These are phyloP conservation scores for Mycosphaerella arachidis DNA, from an alignment of 2,329 filamentous ascomycete species.

Conservation along the genomic window DNA sequence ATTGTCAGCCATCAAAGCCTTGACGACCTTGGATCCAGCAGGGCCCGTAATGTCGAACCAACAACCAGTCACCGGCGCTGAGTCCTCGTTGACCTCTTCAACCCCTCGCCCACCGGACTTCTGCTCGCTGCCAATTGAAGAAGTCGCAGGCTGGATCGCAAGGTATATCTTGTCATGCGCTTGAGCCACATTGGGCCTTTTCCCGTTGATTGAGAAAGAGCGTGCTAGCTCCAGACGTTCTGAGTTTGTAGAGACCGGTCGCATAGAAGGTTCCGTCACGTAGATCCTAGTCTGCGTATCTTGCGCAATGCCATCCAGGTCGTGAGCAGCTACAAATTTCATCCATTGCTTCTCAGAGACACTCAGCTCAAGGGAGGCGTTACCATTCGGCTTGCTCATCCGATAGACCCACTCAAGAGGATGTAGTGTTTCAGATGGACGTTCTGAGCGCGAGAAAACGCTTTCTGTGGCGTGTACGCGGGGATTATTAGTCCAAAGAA, in stretches of 20 bases:
- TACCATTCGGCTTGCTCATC: not conserved
- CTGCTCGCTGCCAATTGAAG: not conserved
- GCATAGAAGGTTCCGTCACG: slow-evolving; percentile 10
- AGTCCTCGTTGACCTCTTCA: not conserved
- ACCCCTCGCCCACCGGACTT: not conserved
- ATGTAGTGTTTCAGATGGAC: not conserved
- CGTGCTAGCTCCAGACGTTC: not conserved
- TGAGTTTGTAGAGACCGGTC: not conserved
- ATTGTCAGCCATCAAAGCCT: not conserved
- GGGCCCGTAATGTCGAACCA: not conserved
- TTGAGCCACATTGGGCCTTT: not conserved
- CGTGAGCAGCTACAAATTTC: slow-evolving; percentile 4
- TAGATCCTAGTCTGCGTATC: not conserved
- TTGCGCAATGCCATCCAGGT: not conserved
- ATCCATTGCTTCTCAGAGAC: slow-evolving; percentile 7
- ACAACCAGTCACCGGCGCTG: not conserved
- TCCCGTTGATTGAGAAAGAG: slow-evolving; percentile 10
- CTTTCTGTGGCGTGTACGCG: not conserved
- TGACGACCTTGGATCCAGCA: not conserved
- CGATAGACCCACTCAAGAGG: slow-evolving; percentile 6
- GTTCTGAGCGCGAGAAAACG: not conserved
- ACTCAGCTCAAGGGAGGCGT: slow-evolving; percentile 2
- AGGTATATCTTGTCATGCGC: not conserved
- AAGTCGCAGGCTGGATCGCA: not conserved
- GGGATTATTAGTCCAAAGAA: not conserved